Evolutionary conservation across 345 rosid genomes (phyloP).

Genomic region (Odontarrhena argentea): DNA sequence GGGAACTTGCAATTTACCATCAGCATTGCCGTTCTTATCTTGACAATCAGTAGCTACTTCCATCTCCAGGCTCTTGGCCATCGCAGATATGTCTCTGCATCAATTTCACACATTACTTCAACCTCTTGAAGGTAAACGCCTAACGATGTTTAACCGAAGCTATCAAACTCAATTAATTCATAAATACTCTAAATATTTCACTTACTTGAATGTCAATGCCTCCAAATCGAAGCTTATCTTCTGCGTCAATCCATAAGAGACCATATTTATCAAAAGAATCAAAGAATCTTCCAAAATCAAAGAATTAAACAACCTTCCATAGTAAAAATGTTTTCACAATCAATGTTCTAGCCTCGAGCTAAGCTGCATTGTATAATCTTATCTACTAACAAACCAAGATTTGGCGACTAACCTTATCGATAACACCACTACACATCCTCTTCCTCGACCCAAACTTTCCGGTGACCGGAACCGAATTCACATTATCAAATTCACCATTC

Average conservation of each 20-base stretch:
- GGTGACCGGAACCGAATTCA: slow-evolving; percentile 22
- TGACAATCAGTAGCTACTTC: slow-evolving; percentile 29
- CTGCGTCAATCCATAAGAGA: slow-evolving; percentile 32
- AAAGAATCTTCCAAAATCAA: neutral
- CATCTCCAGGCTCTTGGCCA: slow-evolving; percentile 33
- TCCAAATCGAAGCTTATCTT: slow-evolving; percentile 24
- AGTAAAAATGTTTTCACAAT: no score
- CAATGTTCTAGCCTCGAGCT: neutral
- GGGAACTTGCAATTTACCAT: slow-evolving; percentile 8
- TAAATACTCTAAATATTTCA: slow-evolving; percentile 2
- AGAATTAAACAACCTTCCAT: neutral
- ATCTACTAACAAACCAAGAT: neutral
- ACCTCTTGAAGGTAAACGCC: no score
- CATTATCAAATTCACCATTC: slow-evolving; percentile 13
- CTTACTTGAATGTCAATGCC: slow-evolving; percentile 45
- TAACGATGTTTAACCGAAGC: slow-evolving; percentile 2
- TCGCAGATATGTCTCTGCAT: slow-evolving; percentile 34
- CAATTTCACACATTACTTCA: neutral
- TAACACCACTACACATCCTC: slow-evolving; percentile 5
- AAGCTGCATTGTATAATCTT: slow-evolving; percentile 15
- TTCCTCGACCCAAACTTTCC: slow-evolving; percentile 6
- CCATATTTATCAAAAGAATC: slow-evolving; percentile 1
- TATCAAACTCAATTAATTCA: neutral
- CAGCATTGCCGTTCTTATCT: slow-evolving; percentile 9
- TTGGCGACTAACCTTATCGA: slow-evolving; percentile 15